Percentiles rank a stretch among this genome's conserved stretches.
Conservation (phyloP, 805 yeast genomes). For the Yamadazyma paraphyllophila region DNA sequence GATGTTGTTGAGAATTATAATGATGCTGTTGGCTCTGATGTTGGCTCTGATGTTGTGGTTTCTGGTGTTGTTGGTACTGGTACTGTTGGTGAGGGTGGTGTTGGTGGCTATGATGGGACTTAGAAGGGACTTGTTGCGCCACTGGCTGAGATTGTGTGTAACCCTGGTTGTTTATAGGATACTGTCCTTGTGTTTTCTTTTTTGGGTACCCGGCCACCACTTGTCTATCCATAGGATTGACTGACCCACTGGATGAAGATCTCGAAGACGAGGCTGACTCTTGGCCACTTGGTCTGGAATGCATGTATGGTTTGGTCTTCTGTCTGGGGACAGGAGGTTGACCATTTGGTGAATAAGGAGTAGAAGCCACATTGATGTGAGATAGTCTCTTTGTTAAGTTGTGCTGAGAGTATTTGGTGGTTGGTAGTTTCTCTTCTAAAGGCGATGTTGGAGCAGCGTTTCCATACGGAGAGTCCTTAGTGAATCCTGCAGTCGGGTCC, state of each 20-base stretch:
- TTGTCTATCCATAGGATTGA: constrained; percentile 2
- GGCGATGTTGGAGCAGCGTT: constrained; percentile 13
- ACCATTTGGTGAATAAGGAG: not conserved
- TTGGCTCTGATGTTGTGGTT: not conserved
- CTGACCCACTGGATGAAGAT: constrained; percentile 13
- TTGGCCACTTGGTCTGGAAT: not conserved
- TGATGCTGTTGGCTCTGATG: not conserved
- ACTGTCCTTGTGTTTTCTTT: not conserved
- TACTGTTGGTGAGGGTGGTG: constrained; percentile 1
- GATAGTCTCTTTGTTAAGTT: constrained; percentile 17
- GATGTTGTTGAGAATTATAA: no score
- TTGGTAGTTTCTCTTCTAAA: constrained; percentile 13
- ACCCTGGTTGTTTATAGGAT: not conserved
- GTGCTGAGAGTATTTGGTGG: constrained; percentile 16
- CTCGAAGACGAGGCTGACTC: constrained; percentile 6
- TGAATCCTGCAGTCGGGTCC: constrained; percentile 13
- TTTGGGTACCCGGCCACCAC: not conserved
- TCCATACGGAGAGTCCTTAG: constrained; percentile 15
- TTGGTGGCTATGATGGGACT: not conserved
- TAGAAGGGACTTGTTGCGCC: not conserved
- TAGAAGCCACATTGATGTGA: constrained; percentile 12
- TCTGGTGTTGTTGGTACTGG: constrained; percentile 1
- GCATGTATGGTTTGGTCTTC: not conserved
- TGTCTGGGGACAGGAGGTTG: not conserved
- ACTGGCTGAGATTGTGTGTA: constrained; percentile 2